These are phyloP conservation scores for Bretziella fagacearum DNA, from an alignment of 2,329 filamentous ascomycete genomes.

Conservation along the genomic window DNA sequence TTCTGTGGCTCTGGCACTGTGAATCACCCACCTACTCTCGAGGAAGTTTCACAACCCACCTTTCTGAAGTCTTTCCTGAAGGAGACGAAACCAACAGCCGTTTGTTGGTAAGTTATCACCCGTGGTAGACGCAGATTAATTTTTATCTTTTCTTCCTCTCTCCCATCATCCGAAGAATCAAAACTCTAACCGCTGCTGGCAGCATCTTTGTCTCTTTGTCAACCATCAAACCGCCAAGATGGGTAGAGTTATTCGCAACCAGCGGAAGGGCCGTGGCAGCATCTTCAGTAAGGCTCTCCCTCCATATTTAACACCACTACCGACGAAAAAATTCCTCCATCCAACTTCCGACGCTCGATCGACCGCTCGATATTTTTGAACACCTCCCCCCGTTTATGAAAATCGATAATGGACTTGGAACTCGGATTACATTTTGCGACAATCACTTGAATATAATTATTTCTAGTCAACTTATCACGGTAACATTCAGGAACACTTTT, in stretches of 20 bases:
- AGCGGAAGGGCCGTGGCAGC: slow-evolving; percentile 43
- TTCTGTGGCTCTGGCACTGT: slow-evolving; percentile 13
- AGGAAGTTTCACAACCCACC: slow-evolving; percentile 15
- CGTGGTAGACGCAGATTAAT: slow-evolving; percentile 8
- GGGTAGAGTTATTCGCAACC: slow-evolving; percentile 49
- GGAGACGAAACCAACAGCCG: slow-evolving; percentile 15
- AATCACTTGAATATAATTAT: no score
- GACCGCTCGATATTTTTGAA: no score
- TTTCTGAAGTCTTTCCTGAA: slow-evolving; percentile 15
- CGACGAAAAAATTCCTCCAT: slow-evolving; percentile 19
- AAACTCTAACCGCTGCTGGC: slow-evolving; percentile 16
- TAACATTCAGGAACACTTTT: slow-evolving; percentile 11
- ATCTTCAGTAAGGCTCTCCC: slow-evolving; percentile 34
- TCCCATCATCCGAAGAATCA: background rate
- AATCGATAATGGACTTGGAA: background rate
- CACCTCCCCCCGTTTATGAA: background rate
- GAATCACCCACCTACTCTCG: slow-evolving; percentile 15
- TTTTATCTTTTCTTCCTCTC: slow-evolving; percentile 1
- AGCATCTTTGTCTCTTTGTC: slow-evolving; percentile 15
- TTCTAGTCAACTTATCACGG: no score
- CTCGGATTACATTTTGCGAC: background rate
- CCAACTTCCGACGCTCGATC: slow-evolving; percentile 9
- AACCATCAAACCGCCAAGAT: slow-evolving; percentile 22
- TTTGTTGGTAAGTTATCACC: slow-evolving; percentile 14
- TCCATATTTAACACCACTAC: background rate